A percentile compares a stretch with the other conserved stretches of the same genome.
These are phyloP conservation scores for Teratosphaeriaceae sp. DNA, from an alignment of 2,329 filamentous ascomycete species.

Conservation along the genomic window DNA sequence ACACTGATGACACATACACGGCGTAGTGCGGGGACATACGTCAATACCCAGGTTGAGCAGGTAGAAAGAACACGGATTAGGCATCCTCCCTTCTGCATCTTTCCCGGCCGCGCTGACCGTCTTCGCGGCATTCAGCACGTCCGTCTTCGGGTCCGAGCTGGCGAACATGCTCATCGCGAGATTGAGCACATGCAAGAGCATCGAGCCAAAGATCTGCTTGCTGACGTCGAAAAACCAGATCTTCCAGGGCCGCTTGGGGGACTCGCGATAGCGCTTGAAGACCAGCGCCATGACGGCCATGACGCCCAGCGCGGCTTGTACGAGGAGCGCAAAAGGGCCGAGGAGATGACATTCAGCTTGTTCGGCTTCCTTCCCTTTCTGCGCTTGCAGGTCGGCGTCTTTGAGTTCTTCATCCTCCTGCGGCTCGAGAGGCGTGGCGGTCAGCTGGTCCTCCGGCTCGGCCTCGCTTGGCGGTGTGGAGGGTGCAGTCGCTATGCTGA, in stretches of 20 bases:
- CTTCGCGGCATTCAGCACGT: slow-evolving; percentile 55
- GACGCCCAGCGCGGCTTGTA: slow-evolving; percentile 79
- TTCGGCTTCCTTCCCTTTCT: slow-evolving; percentile 6
- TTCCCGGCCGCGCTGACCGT: slow-evolving; percentile 24
- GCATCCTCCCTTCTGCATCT: slow-evolving; percentile 42
- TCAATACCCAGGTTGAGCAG: slow-evolving; percentile 91
- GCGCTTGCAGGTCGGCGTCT: no score
- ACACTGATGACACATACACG: not conserved
- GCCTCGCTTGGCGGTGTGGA: slow-evolving; percentile 13
- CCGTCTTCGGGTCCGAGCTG: slow-evolving; percentile 70
- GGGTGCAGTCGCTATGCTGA: slow-evolving; percentile 22
- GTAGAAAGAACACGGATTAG: slow-evolving; percentile 97
- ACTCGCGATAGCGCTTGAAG: slow-evolving; percentile 87
- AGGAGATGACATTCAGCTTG: slow-evolving; percentile 77
- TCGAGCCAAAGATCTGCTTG: slow-evolving; percentile 93
- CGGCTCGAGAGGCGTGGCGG: slow-evolving; percentile 2
- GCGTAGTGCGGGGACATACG: slow-evolving; percentile 54
- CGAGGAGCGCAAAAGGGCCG: slow-evolving; percentile 82
- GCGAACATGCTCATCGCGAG: slow-evolving; percentile 95
- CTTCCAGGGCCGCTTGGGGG: slow-evolving; percentile 84
- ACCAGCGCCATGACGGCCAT: slow-evolving; percentile 81
- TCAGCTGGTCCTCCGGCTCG: slow-evolving; percentile 6
- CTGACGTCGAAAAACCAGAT: slow-evolving; percentile 98
- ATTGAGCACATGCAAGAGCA: slow-evolving; percentile 86
- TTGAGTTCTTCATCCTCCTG: not conserved